Evolutionary conservation across 371 early-diverging fungal species (phyloP), one percentile per base, ranked within the genome.

Genomic region (Lichtheimia ornata): DNA sequence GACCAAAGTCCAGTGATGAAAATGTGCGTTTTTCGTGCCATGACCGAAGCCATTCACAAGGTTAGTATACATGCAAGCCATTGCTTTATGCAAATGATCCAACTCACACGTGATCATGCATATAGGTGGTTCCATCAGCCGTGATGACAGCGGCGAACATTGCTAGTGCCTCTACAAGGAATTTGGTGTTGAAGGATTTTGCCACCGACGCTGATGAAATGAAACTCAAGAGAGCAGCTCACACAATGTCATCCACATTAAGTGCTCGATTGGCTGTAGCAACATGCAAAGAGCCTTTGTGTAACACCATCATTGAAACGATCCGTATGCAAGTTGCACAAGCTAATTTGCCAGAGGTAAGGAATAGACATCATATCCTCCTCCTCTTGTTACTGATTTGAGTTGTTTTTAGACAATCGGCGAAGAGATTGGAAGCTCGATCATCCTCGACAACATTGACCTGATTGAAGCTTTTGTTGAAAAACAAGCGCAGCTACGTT

Each of bases 111-210:
- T 28, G 28, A 35, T 35, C 11, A 35, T 35, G 35, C 30, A 0
- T 55, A 68, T 55, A 68, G 64, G 52, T 92, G 20, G 87, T 93
- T 4, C 86, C 88, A 0, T 88, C 94, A 5, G 93, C 95, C n/a
- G 92, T 96, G 5, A 89, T 88, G 25, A 85, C 97, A 15, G 91
- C 97, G 15, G 91, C 95, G 5, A 88, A 91, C 2, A 96, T 97
- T 64, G 98, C 97, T 5, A 85, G 87, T 3, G 85, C 92, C 45
- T 90, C 96, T 18, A 95, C 96, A 3, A 84, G 89, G 7, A 97
- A 96, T 60, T 79, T 97, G 58, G 77, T 97, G 13, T 67, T 91
- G 58, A 96, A 97, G 76, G 99, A 99, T 64, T 97, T 98, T 81
- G 92, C 93, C 2, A 84, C 90, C 50, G 98, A 98, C 65, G 87